Percentiles rank a stretch among this genome's conserved stretches.
Evolutionary conservation across 768 basidiomycete species (phyloP).

Genomic region (Lyophyllum decastes): DNA sequence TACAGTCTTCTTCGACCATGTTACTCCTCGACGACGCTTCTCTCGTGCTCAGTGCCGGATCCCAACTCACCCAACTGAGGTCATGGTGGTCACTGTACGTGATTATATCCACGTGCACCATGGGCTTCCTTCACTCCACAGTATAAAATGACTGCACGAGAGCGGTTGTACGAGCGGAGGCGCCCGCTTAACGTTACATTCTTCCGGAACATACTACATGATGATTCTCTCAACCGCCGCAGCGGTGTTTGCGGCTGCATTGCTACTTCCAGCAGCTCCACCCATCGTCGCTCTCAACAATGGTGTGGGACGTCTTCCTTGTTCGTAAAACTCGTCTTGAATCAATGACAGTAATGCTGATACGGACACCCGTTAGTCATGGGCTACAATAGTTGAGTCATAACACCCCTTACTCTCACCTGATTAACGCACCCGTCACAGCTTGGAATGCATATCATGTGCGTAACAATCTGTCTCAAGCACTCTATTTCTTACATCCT

Average conservation of each 20-base stretch:
- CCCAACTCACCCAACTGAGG: background rate
- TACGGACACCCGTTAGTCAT: constrained; percentile 39
- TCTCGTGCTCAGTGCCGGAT: constrained; percentile 1
- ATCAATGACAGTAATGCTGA: background rate
- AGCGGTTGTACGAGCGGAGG: background rate
- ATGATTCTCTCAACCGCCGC: background rate
- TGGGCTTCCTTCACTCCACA: background rate
- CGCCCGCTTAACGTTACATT: background rate
- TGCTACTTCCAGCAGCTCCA: background rate
- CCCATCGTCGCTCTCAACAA: constrained; percentile 15
- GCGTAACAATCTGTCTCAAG: constrained; percentile 9
- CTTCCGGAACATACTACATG: background rate
- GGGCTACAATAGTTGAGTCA: constrained; percentile 64
- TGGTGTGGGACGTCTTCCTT: constrained; percentile 40
- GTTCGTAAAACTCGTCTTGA: constrained; percentile 22
- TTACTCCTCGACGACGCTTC: constrained; percentile 1
- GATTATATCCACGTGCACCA: background rate
- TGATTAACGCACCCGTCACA: constrained; percentile 18
- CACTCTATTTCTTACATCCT: background rate
- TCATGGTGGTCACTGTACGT: background rate
- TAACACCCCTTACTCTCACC: background rate
- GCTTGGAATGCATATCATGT: constrained; percentile 77
- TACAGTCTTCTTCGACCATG: background rate
- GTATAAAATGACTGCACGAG: background rate
- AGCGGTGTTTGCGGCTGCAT: background rate